Base-by-base conservation (phyloP, 2,329 filamentous ascomycete genomes). In the Sodiomyces alkalinus region DNA sequence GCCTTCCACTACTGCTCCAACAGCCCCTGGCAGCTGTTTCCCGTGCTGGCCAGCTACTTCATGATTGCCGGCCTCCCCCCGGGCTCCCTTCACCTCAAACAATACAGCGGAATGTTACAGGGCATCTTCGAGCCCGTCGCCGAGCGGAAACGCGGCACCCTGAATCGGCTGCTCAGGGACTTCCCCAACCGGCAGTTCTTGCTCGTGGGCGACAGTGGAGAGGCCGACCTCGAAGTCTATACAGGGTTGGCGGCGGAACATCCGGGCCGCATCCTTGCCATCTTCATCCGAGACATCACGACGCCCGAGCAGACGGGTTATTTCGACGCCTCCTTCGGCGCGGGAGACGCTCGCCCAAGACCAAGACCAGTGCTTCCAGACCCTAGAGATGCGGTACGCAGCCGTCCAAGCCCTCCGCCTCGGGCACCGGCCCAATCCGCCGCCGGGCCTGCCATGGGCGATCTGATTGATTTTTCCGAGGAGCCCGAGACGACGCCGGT, bases 1-100 rank as follows among this genome's bases (percentile, higher is more conserved):
- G 72, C 75, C 41, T 68, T 98, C 29, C 92, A 98, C 48, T 98
- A 98, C 50, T 92, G 93, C 39, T 98, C 90, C n/a, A 98, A 98
- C 52, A 92, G 87, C 28, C 90, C 90, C 1, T 98, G 92, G 92
- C 92, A 98, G 49, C 65, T 98, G 6, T 98, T 82, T 42, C 90
- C 90, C 0, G 73, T 96, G 3, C 59, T 98, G 8, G 78, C 81
- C 5, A 82, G 71, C 29, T 98, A 80, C 48, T 92, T 96, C 49
- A 73, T 75, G 38, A 55, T 78, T 22, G 80, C 80, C 6, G 80
- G 80, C 2, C 58, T 98, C 2, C 90, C 90, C 0, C 70, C 70
- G 1, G 92, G 90, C 0, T 94, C 87, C 0, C 80, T 96, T 39
- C 92, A 98, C 47, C 53, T 98, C 39, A 98, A 98, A 51, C 83